phyloP scores from a whole-genome alignment of 768 basidiomycete species.

The Kwoniella botswanensis region DNA sequence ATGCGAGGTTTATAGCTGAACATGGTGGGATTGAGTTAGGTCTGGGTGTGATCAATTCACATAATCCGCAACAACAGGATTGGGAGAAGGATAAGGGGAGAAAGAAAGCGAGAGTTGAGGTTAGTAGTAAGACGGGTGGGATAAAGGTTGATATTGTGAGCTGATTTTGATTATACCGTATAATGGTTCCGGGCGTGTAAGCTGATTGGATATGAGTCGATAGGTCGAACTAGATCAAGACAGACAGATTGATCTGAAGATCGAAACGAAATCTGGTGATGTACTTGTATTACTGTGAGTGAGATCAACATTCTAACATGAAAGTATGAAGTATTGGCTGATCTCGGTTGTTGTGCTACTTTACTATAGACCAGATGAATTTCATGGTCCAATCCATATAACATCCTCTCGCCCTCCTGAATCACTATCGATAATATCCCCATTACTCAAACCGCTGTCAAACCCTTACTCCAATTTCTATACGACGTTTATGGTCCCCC shows the following conservation, averaged over 20 bases:
- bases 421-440: constrained; percentile 31
- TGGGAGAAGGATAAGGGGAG: constrained; percentile 47
- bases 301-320: not conserved
- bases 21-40: constrained; percentile 47
- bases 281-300: constrained; percentile 47
- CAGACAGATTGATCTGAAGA: constrained; percentile 46
- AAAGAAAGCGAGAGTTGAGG: constrained; percentile 48
- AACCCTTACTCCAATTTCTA: constrained; percentile 47
- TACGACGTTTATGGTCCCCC: constrained; percentile 42
- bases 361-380: constrained; percentile 37
- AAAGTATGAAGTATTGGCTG: too few species aligned
- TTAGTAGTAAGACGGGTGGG: constrained; percentile 38
- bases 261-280: constrained; percentile 49
- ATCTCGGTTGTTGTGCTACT: not conserved
- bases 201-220: not conserved
- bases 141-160: constrained; percentile 50
- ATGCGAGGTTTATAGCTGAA: constrained; percentile 43
- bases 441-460: constrained; percentile 32
- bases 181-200: not conserved
- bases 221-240: constrained; percentile 45
- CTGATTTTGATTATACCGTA: not conserved
- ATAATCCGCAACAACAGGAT: constrained; percentile 14
- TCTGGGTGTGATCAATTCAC: constrained; percentile 47
- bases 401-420: constrained; percentile 32
- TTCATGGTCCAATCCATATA: constrained; percentile 42